A percentile compares a stretch with the other conserved stretches of the same genome.
phyloP scores from a whole-genome alignment of 805 yeast genomes.

The Pichia ethanolica region DNA sequence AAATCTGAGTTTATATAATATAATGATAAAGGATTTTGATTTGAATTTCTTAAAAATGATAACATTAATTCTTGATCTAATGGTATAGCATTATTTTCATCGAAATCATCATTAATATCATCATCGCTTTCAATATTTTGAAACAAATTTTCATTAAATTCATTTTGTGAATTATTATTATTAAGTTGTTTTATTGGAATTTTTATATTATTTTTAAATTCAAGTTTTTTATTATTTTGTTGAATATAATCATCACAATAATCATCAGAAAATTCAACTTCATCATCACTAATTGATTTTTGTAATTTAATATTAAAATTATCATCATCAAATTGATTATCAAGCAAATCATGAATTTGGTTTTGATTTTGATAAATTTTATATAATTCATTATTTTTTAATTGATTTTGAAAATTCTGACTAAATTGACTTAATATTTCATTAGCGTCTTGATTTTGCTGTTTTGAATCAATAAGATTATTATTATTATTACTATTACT shows the following conservation, averaged over 20 bases:
- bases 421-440: background rate
- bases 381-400: background rate
- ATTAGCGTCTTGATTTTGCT: background rate
- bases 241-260: background rate
- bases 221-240: background rate
- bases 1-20: background rate
- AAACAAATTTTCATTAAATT: no score
- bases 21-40: background rate
- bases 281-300: conserved; percentile 7
- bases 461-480: background rate
- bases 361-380: background rate
- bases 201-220: no score
- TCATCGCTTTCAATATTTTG: background rate
- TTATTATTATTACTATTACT: background rate
- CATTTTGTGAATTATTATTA: no score
- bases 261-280: conserved; percentile 7
- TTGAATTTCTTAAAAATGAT: background rate
- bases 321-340: background rate
- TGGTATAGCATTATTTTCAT: conserved; percentile 5
- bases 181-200: no score
- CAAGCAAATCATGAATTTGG: background rate
- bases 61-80: conserved; percentile 12
- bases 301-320: background rate
- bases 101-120: background rate
- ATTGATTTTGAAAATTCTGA: conserved; percentile 1